Evolutionary conservation across 345 rosid species (phyloP), one percentile per base, ranked within the genome.

Genomic region (Eucalyptus marginata): DNA sequence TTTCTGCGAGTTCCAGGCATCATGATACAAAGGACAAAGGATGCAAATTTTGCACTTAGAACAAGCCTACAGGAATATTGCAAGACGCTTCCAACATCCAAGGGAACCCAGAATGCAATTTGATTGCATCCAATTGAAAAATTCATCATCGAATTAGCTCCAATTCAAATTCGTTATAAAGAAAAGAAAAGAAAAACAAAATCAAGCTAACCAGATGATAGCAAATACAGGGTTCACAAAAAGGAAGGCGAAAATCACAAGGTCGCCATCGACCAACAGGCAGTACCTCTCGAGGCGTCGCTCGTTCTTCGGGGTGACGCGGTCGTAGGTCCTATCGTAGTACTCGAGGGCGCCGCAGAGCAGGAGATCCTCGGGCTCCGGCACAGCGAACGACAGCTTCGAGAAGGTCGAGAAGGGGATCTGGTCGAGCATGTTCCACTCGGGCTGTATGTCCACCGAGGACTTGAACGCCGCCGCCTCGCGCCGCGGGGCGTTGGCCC

Each of bases 361-460:
- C 17, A 96, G 95, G 7, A 98, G 87, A 90, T 98, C 99, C 79
- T 98, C 99, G 0, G 99, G 99, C 50, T 98, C 99, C 3, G 96
- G 90, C 4, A 94, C 99, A 0, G 96, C 56, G 88, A 95, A 97
- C 0, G 99, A 95, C 6, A 98, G 94, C 92, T 98, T 97, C 7
- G 98, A 94, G 93, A 98, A 97, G 13, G 96, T 94, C 0, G 99
- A 94, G 89, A 98, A 98, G 3, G 99, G 99, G 40, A 98, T 98
- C 95, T 97, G 99, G 58, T 98, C 99, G 7, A 96, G 96, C 99
- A 98, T 97, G 89, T 97, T 96, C 99, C 99, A 98, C 66, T 98
- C 99, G 0, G 99, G 99, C 86, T 98, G 99, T 56, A 98, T 98
- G 87, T 97, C 99, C 71, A 98, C 99, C 0, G 99, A 97, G 1